phyloP scores from a whole-genome alignment of 164 flowering plant species.

The Akebia trifoliata region DNA sequence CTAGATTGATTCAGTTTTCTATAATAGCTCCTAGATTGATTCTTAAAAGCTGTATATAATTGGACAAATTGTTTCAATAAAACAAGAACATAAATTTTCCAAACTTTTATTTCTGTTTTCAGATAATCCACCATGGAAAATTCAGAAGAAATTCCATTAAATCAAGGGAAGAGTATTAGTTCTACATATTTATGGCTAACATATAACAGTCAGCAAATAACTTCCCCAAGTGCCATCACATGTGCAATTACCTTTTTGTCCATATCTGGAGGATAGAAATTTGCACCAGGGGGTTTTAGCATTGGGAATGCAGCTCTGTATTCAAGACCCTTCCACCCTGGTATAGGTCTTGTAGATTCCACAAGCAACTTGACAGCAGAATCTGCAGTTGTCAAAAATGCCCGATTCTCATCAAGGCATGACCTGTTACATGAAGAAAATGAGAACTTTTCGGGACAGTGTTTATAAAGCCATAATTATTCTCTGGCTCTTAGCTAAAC shows the following conservation, averaged over 20 bases:
- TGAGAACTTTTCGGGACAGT: too few relatives aligned
- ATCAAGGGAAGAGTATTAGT: background rate
- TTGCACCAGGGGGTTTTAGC: constrained; percentile 81
- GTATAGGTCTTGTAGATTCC: constrained; percentile 52
- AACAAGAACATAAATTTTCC: too few relatives aligned
- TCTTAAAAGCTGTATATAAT: too few relatives aligned
- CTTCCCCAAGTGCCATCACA: constrained; percentile 1
- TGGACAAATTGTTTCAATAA: too few relatives aligned
- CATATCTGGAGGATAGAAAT: constrained; percentile 94
- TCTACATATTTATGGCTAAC: background rate
- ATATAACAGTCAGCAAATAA: background rate
- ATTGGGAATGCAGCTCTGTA: constrained; percentile 82
- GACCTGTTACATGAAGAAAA: constrained; percentile 53
- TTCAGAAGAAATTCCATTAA: background rate
- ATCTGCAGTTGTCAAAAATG: constrained; percentile 92
- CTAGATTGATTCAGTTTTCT: too few relatives aligned
- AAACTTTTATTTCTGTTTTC: too few relatives aligned
- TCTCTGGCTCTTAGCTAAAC: too few relatives aligned
- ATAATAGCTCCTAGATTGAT: too few relatives aligned
- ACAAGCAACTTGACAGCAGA: constrained; percentile 70
- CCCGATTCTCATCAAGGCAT: constrained; percentile 77
- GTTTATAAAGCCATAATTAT: too few relatives aligned
- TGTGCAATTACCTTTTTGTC: constrained; percentile 59
- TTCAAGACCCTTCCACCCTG: constrained; percentile 88
- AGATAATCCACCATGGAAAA: background rate